Conservation (phyloP, 2,329 filamentous ascomycete species). For the Capronia americana region DNA sequence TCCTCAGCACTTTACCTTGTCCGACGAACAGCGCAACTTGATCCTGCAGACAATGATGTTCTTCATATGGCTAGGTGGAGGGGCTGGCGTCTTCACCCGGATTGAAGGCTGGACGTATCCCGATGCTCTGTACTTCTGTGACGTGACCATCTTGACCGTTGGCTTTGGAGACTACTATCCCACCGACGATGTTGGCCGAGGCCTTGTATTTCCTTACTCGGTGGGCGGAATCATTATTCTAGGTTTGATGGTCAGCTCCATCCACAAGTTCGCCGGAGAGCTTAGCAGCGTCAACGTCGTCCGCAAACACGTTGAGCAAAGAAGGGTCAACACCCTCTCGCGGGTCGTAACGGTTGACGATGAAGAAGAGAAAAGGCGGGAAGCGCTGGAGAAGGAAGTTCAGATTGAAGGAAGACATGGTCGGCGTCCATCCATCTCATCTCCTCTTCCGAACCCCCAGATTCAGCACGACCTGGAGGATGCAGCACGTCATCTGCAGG, state of each 20-base stretch:
- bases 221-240: conserved; percentile 83
- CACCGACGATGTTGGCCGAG: conserved; percentile 64
- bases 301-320: conserved; percentile 62
- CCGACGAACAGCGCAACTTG: conserved; percentile 79
- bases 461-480: conserved; percentile 35
- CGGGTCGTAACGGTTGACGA: conserved; percentile 55
- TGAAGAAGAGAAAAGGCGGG: conserved; percentile 33
- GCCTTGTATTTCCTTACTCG: conserved; percentile 81
- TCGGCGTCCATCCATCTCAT: conserved; percentile 44
- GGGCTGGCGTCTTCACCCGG: conserved; percentile 74
- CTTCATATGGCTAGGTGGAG: conserved; percentile 78
- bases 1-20: conserved; percentile 76
- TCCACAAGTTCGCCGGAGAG: conserved; percentile 69
- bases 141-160: conserved; percentile 69
- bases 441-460: conserved; percentile 42
- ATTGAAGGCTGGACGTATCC: conserved; percentile 71
- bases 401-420: conserved; percentile 30
- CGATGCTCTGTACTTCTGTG: conserved; percentile 79
- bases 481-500: conserved; percentile 13
- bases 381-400: conserved; percentile 41
- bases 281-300: conserved; percentile 68
- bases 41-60: conserved; percentile 91
- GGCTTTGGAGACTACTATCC: conserved; percentile 69
- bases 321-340: conserved; percentile 60
- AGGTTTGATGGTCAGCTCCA: conserved; percentile 81